Conservation (phyloP, 2,329 filamentous ascomycete species). For the Nigrospora oryzae region DNA sequence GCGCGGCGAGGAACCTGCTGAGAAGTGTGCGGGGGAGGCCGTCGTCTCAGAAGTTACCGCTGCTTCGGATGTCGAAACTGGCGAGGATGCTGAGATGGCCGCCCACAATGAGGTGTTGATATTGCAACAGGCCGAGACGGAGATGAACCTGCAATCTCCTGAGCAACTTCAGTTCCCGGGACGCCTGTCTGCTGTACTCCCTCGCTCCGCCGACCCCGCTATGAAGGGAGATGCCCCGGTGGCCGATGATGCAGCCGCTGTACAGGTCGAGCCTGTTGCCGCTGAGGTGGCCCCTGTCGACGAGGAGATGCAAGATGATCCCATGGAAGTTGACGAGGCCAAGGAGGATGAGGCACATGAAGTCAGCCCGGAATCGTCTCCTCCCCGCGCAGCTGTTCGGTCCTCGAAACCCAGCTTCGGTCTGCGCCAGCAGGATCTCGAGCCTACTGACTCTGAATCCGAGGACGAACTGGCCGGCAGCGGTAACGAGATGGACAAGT, state of each 20-base stretch:
- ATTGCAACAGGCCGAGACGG: slow-evolving; percentile 14
- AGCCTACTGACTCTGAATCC: slow-evolving; percentile 36
- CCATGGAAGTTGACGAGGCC: slow-evolving; percentile 19
- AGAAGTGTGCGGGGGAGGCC: not conserved
- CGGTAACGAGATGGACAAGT: slow-evolving; percentile 14
- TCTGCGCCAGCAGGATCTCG: slow-evolving; percentile 39
- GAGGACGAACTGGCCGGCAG: slow-evolving; percentile 41
- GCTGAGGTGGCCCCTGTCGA: not conserved
- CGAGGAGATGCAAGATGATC: slow-evolving; percentile 6
- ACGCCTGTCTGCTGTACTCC: slow-evolving; percentile 34
- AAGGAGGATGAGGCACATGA: slow-evolving; percentile 10
- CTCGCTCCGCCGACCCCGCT: slow-evolving; percentile 30
- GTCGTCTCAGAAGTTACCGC: not conserved
- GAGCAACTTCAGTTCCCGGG: slow-evolving; percentile 32
- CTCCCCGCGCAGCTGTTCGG: slow-evolving; percentile 18
- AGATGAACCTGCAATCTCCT: slow-evolving; percentile 22
- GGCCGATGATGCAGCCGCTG: slow-evolving; percentile 1
- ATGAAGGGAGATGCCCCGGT: slow-evolving; percentile 22
- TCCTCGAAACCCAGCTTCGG: slow-evolving; percentile 23
- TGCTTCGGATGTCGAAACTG: not conserved
- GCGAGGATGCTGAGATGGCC: no score
- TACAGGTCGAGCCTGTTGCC: not conserved
- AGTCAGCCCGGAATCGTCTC: slow-evolving; percentile 12
- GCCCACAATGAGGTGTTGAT: not conserved
- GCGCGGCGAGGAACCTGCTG: not conserved